phyloP scores from a whole-genome alignment of 805 yeast species.

The Metschnikowia aberdeeniae region DNA sequence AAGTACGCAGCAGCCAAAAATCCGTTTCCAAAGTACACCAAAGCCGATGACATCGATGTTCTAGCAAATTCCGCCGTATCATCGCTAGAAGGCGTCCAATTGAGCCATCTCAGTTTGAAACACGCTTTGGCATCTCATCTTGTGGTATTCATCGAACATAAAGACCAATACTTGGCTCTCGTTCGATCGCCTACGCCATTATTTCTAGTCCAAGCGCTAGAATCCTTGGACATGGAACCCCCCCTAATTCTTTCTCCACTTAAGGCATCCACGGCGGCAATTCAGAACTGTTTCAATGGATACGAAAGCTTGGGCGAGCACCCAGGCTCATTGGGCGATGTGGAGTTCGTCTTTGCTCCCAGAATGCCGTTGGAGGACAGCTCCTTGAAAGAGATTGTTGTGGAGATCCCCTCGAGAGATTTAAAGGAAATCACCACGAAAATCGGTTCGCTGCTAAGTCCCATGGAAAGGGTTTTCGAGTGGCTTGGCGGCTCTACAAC shows the following conservation, averaged over 20 bases:
- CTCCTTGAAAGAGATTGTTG: slow-evolving; percentile 8
- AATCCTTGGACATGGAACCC: slow-evolving; percentile 8
- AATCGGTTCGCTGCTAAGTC: neutral
- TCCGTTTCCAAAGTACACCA: slow-evolving; percentile 8
- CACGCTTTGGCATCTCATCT: slow-evolving; percentile 6
- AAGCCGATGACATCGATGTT: slow-evolving; percentile 10
- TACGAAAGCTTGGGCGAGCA: neutral
- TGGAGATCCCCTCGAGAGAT: slow-evolving; percentile 10
- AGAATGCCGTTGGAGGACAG: slow-evolving; percentile 6
- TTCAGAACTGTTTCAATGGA: slow-evolving; percentile 4
- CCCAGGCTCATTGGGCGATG: slow-evolving; percentile 7
- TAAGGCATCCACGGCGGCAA: neutral
- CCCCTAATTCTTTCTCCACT: slow-evolving; percentile 8
- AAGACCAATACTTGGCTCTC: slow-evolving; percentile 2
- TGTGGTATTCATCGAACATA: slow-evolving; percentile 7
- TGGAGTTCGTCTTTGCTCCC: slow-evolving; percentile 11
- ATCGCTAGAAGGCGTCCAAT: neutral
- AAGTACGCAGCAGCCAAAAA: slow-evolving; percentile 11
- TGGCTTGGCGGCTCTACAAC: slow-evolving; percentile 13
- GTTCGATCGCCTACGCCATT: slow-evolving; percentile 6
- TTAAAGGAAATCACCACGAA: slow-evolving; percentile 1
- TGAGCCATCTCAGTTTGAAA: slow-evolving; percentile 6
- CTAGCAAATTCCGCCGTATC: neutral
- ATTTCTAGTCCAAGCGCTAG: slow-evolving; percentile 12
- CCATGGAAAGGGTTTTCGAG: slow-evolving; percentile 6